Evolutionary conservation across 78 protist genomes (phyloP).

Genomic region (Dictyostelium purpureum): DNA sequence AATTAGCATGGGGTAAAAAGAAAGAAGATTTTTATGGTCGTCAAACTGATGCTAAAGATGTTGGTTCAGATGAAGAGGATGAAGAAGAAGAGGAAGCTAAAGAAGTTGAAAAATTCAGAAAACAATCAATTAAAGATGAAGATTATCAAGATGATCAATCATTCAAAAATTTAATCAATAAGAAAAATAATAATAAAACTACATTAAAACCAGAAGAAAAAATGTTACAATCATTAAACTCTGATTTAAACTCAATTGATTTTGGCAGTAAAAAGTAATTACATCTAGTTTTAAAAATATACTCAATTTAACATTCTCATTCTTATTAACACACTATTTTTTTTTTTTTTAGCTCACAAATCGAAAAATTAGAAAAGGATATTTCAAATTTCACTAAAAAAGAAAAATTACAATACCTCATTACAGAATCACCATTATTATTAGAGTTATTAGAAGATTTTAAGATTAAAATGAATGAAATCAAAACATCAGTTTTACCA

Average conservation of each 20-base stretch:
- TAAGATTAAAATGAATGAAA: slow-evolving; percentile 45
- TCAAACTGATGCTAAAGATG: neutral
- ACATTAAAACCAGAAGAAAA: slow-evolving; percentile 49
- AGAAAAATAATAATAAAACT: slow-evolving; percentile 14
- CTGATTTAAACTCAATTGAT: slow-evolving; percentile 55
- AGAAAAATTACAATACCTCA: slow-evolving; percentile 58
- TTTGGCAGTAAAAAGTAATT: slow-evolving; percentile 44
- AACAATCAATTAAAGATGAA: slow-evolving; percentile 19
- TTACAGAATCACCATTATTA: slow-evolving; percentile 70
- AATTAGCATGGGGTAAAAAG: slow-evolving; percentile 63
- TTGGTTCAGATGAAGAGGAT: slow-evolving; percentile 52
- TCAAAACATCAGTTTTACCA: slow-evolving; percentile 55
- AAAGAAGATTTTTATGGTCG: slow-evolving; percentile 9
- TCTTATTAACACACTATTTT: neutral
- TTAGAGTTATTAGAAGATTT: slow-evolving; percentile 72
- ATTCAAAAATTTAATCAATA: neutral
- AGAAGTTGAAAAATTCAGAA: slow-evolving; percentile 37
- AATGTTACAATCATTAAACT: slow-evolving; percentile 44
- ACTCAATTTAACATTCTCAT: neutral
- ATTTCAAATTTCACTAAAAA: slow-evolving; percentile 44
- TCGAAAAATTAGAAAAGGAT: slow-evolving; percentile 58
- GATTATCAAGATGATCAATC: slow-evolving; percentile 54
- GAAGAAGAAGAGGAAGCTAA: slow-evolving; percentile 69
- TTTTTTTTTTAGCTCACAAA: neutral
- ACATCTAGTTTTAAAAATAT: neutral